Evolutionary conservation across 768 basidiomycete species (phyloP), one percentile per base, ranked within the genome.

Genomic region (Tylopilus balloui): DNA sequence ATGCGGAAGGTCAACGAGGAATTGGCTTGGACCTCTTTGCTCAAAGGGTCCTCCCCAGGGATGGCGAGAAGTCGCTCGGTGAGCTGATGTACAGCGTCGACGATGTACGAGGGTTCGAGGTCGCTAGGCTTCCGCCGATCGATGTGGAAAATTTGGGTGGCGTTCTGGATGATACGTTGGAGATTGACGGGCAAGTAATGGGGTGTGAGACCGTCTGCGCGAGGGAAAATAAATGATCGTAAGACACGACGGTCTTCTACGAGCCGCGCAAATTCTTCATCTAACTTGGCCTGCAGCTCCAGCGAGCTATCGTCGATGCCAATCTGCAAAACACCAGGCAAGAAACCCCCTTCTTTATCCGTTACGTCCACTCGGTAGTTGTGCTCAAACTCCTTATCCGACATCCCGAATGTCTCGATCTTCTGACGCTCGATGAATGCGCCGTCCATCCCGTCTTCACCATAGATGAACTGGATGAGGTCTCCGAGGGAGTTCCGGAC

Each of bases 401-500:
- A 88, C 51, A 96, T 73, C 20, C 80, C 84, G 56, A 92, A 93
- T 0, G 90, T 92, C 57, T 95, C 92, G 45, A 97, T 85, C 45
- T 79, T 86, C 70, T 99, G 96, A 55, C 87, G 88, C 73, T 99
- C 96, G 65, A 99, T 96, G 68, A 85, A 94, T 0, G 92, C 92
- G 51, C 91, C 96, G 63, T 99, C 96, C 89, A 98, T 97, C 36
- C 96, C 96, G 61, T 99, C 96, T 65, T 99, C 96, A 25, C 96
- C 96, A 56, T 99, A 99, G 20, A 92, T 77, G 67, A 97, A 97
- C 64, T 98, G 94, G 23, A 99, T 78, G 31, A 99, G 81, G 68
- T 98, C 94, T 13, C 95, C 95, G 3, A 95, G 78, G 3, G 96
- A 98, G 64, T 99, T 99, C 46, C 96, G 83, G 20, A 98, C 95